Percentiles rank a stretch among this genome's conserved stretches.
phyloP scores from a whole-genome alignment of 2,329 filamentous ascomycete genomes.

The Penicillium brasilianum region DNA sequence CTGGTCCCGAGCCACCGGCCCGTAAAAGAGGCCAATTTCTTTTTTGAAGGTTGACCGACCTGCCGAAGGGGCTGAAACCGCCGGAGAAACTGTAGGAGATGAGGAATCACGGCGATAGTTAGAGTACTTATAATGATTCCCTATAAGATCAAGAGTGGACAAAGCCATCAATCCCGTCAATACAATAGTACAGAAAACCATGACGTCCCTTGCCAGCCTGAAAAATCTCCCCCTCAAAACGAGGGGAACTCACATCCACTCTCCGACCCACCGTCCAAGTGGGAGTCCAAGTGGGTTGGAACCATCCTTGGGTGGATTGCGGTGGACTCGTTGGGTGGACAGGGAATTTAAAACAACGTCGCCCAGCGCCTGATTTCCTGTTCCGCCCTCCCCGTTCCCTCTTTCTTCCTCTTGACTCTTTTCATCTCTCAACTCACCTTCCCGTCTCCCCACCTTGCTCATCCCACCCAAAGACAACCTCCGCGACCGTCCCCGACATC shows the following conservation, averaged over 20 bases:
- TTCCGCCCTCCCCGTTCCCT: slow-evolving; percentile 19
- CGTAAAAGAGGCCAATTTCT: slow-evolving; percentile 13
- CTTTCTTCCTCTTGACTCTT: slow-evolving; percentile 13
- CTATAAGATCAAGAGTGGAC: background rate
- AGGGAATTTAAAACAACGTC: slow-evolving; percentile 43
- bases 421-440: slow-evolving; percentile 5
- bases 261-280: slow-evolving; percentile 40
- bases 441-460: slow-evolving; percentile 5
- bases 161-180: background rate
- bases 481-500: background rate
- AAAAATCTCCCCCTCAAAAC: slow-evolving; percentile 18
- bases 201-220: slow-evolving; percentile 18
- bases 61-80: background rate
- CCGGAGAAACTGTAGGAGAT: slow-evolving; percentile 12
- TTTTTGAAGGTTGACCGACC: background rate
- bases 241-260: slow-evolving; percentile 36
- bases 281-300: slow-evolving; percentile 41
- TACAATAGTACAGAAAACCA: slow-evolving; percentile 1
- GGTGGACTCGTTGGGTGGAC: slow-evolving; percentile 14
- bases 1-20: slow-evolving; percentile 32
- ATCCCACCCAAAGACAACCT: background rate
- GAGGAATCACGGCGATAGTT: background rate
- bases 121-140: background rate
- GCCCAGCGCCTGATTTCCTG: slow-evolving; percentile 31
- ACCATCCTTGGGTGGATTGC: slow-evolving; percentile 33